Evolutionary conservation across 495 filamentous ascomycete species (phyloP).

Genomic region (Tuber brumale): DNA sequence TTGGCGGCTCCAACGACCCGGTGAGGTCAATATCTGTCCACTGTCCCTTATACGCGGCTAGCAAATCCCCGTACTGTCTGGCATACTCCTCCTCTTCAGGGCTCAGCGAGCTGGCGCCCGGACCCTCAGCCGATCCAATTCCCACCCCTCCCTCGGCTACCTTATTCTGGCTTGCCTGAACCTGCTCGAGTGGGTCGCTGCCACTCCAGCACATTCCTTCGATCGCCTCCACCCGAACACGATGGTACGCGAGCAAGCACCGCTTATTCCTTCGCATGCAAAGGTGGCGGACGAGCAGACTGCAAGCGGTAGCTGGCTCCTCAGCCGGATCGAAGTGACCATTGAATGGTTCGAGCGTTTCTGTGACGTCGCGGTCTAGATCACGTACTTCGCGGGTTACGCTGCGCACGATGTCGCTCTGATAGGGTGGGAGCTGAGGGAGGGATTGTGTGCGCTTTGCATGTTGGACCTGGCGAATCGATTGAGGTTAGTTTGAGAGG

Average conservation of each 20-base stretch:
- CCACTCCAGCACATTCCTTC: slow-evolving; percentile 93
- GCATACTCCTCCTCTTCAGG: slow-evolving; percentile 98
- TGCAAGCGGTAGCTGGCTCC: slow-evolving; percentile 77
- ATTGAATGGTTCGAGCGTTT: slow-evolving; percentile 72
- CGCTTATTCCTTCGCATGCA: slow-evolving; percentile 95
- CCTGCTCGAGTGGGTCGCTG: slow-evolving; percentile 61
- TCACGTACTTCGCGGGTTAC: slow-evolving; percentile 90
- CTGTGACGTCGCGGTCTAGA: slow-evolving; percentile 79
- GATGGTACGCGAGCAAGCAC: slow-evolving; percentile 90
- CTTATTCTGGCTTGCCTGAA: slow-evolving; percentile 45
- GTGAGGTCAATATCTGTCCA: slow-evolving; percentile 99
- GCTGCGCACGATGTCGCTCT: slow-evolving; percentile 81
- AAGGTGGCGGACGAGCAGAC: slow-evolving; percentile 84
- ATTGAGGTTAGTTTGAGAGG: slow-evolving; percentile 9
- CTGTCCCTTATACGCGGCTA: slow-evolving; percentile 94
- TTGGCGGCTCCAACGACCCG: slow-evolving; percentile 86
- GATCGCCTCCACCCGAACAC: slow-evolving; percentile 79
- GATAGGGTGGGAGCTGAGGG: slow-evolving; percentile 81
- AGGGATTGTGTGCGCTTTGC: slow-evolving; percentile 93
- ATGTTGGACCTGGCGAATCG: slow-evolving; percentile 73
- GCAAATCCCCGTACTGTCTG: slow-evolving; percentile 78
- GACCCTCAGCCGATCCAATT: slow-evolving; percentile 31
- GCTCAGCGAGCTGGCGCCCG: slow-evolving; percentile 65
- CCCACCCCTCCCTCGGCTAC: slow-evolving; percentile 36
- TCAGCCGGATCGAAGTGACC: slow-evolving; percentile 77